phyloP scores from a whole-genome alignment of 805 yeast species.

The Lachancea sp. region DNA sequence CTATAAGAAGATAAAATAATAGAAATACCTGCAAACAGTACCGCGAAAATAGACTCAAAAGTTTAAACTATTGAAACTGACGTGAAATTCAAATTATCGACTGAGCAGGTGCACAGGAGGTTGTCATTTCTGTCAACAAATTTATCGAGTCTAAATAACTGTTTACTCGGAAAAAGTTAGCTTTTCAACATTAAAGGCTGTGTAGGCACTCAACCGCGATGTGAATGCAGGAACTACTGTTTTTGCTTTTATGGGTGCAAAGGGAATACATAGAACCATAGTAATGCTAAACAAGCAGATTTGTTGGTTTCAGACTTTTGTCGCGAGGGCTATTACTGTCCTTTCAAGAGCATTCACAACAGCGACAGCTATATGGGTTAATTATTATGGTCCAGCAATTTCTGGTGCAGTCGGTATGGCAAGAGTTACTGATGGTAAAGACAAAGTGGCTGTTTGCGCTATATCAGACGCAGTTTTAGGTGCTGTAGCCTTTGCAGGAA shows the following conservation, averaged over 20 bases:
- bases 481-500: background rate
- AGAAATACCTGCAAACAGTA: background rate
- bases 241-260: background rate
- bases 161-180: background rate
- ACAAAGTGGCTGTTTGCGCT: background rate
- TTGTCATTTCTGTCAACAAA: background rate
- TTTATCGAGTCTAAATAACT: background rate
- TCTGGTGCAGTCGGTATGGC: slow-evolving; percentile 1
- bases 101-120: background rate
- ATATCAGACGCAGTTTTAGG: slow-evolving; percentile 1
- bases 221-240: background rate
- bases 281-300: background rate
- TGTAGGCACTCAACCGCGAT: background rate
- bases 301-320: background rate
- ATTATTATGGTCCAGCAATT: background rate
- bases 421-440: background rate
- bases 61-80: background rate
- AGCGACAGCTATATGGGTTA: background rate
- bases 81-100: background rate
- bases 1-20: background rate
- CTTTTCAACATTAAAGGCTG: background rate
- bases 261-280: background rate
- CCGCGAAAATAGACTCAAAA: background rate
- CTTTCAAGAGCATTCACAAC: background rate
- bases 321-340: background rate